Conservation (phyloP, 768 basidiomycete species). For the Lactarius tabidus region DNA sequence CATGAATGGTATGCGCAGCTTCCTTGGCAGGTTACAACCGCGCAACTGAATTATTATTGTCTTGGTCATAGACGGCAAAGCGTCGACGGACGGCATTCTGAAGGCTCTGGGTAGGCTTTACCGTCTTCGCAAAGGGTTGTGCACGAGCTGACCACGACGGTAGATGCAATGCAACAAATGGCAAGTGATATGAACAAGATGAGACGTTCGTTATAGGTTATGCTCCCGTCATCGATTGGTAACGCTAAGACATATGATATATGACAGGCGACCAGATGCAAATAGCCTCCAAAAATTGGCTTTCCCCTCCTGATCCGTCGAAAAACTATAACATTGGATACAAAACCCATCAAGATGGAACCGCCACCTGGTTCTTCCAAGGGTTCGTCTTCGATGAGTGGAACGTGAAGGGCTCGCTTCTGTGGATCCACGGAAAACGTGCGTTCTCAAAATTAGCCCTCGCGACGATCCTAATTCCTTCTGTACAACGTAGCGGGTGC, state of each 20-base stretch:
- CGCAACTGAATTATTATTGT: background rate
- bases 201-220: background rate
- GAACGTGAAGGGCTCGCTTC: background rate
- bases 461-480: background rate
- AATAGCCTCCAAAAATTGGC: background rate
- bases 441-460: background rate
- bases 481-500: background rate
- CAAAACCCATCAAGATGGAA: background rate
- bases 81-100: background rate
- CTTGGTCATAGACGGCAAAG: background rate
- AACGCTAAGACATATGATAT: background rate
- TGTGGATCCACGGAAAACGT: constrained; percentile 15
- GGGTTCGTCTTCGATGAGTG: background rate
- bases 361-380: background rate
- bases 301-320: constrained; percentile 13
- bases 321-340: background rate
- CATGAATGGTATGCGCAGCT: background rate
- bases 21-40: too few relatives aligned
- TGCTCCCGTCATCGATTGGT: background rate
- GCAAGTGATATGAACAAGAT: background rate
- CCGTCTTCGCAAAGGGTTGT: background rate
- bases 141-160: background rate
- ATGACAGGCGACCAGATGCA: constrained; percentile 3
- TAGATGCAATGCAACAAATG: background rate
- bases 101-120: background rate